Evolutionary conservation across 805 yeast species (phyloP), one percentile per base, ranked within the genome.

Genomic region (Ogataea nakhonphanomensis): DNA sequence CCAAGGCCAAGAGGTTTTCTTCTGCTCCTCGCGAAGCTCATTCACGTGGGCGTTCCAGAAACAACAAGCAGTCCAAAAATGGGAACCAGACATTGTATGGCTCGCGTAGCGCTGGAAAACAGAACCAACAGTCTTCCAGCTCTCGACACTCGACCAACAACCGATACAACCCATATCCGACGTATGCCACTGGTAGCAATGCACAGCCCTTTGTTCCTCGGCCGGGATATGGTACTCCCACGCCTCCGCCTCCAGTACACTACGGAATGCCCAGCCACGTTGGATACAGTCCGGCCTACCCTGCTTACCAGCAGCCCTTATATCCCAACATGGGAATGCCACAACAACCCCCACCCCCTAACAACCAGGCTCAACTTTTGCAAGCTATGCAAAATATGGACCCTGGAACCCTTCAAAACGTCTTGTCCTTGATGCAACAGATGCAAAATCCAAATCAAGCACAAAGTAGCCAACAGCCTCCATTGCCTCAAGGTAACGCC

Each of bases 1-100:
- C 61, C 3, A 70, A 67, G 41, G 73, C 72, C 4, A 74, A 69
- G 43, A 57, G 54, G 26, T 52, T 46, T 20, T 55, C 53, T 14
- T 24, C 49, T 8, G 44, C 42, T 21, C 39, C 50, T 4, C 39
- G 49, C 33, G 49, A 48, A 3, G 34, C 25, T 21, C 40, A 43
- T 2, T 17, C 44, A 4, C 40, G 53, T 30, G 53, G 53, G n/a
- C 43, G 52, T 29, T 30, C 43, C 27, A 41, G 43, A 32, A 34
- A 46, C 32, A 30, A 40, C 35, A 29, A 37, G 13, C 34, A 37
- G 20, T 20, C 33, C 17, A 41, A 39, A 25, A 49, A 48, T 24
- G 37, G 49, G 25, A 51, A 51, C 35, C 51, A 51, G 30, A 42
- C 46, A 11, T 25, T 48, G 22, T 48, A 51, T 29, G 44, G 48